Evolutionary conservation across 306 rosid genomes (phyloP).

Genomic region (Castanospermum australe): DNA sequence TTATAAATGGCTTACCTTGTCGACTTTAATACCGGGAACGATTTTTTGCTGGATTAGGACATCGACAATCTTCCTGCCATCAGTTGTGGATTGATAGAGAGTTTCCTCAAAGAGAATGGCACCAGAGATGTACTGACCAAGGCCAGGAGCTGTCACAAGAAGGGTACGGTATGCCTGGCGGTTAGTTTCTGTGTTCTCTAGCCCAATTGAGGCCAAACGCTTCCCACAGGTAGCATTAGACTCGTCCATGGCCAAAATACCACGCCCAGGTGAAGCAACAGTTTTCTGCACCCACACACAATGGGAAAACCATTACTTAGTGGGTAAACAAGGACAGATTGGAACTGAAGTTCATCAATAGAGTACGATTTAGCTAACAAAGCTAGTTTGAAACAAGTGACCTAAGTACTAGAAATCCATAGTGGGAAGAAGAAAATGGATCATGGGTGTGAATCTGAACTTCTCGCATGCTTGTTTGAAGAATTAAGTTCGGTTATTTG

Average conservation of each 20-base stretch:
- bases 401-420: not conserved
- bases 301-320: not conserved
- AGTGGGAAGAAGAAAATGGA: not conserved
- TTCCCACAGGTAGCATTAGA: constrained; percentile 92
- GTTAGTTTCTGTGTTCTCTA: constrained; percentile 91
- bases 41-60: constrained; percentile 65
- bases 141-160: constrained; percentile 65
- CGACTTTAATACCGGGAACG: constrained; percentile 89
- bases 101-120: constrained; percentile 95
- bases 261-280: constrained; percentile 88
- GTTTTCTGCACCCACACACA: constrained; percentile 54
- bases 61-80: constrained; percentile 83
- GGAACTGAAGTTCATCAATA: not conserved
- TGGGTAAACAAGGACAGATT: not conserved
- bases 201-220: constrained; percentile 90
- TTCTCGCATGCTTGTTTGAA: not conserved
- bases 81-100: constrained; percentile 84
- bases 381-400: not conserved
- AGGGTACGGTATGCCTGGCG: constrained; percentile 93
- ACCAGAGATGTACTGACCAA: constrained; percentile 84
- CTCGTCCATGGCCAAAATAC: constrained; percentile 96
- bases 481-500: not conserved
- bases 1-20: constrained; percentile 68
- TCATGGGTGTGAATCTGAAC: not conserved
- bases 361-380: not conserved